Evolutionary conservation across 2,329 filamentous ascomycete genomes (phyloP).

Genomic region (Exophiala mesophila): DNA sequence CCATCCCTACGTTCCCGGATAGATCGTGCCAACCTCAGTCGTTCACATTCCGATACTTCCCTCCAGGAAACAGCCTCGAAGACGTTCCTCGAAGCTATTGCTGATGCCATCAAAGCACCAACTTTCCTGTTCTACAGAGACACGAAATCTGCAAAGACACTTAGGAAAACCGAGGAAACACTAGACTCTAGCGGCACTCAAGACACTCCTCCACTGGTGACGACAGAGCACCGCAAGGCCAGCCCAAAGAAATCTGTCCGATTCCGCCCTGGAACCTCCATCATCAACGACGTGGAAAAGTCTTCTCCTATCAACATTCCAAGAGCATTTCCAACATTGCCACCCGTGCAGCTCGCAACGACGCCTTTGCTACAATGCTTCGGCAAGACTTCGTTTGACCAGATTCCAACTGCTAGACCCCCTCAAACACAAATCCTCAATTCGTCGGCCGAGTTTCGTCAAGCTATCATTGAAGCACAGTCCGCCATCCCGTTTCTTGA

Average conservation of each 20-base stretch:
- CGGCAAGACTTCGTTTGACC: slow-evolving; percentile 6
- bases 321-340: slow-evolving; percentile 14
- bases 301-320: slow-evolving; percentile 23
- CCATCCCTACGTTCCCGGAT: slow-evolving; percentile 5
- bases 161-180: not conserved
- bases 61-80: slow-evolving; percentile 10
- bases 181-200: not conserved
- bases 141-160: slow-evolving; percentile 2
- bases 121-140: slow-evolving; percentile 19
- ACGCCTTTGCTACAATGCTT: slow-evolving; percentile 14
- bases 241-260: slow-evolving; percentile 21
- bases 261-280: slow-evolving; percentile 11
- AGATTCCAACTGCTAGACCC: slow-evolving; percentile 17
- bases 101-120: slow-evolving; percentile 13
- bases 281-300: slow-evolving; percentile 11
- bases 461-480: slow-evolving; percentile 10
- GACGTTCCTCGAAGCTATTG: slow-evolving; percentile 18
- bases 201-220: not conserved
- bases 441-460: slow-evolving; percentile 12
- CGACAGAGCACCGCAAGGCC: not conserved
- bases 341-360: slow-evolving; percentile 15
- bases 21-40: slow-evolving; percentile 1
- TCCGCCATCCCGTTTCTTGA: slow-evolving; percentile 4
- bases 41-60: slow-evolving; percentile 7
- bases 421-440: slow-evolving; percentile 11